Evolutionary conservation across 2,329 filamentous ascomycete genomes (phyloP), one percentile per base, ranked within the genome.

Genomic region (Phoma herbarum): DNA sequence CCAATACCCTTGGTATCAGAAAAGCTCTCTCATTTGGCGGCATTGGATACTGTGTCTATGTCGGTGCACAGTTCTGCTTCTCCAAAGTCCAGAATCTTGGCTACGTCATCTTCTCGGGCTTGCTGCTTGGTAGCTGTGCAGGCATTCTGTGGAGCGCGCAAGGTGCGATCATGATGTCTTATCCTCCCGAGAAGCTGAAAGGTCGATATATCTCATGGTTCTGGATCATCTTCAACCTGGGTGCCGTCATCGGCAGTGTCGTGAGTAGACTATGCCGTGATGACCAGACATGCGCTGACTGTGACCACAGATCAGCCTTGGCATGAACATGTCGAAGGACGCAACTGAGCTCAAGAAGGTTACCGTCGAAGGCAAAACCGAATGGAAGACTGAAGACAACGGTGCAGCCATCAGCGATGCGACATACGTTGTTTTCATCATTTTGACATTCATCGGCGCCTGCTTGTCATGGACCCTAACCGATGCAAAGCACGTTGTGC

Each of bases 121-220:
- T 43, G 14, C 41, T 43, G 3, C 41, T 43, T 26, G 41, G 41
- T 26, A 43, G 41, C 23, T 43, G 41, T 26, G 41, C 41, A n/a
- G 41, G 41, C 16, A 43, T 43, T 3, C 16, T 43, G 22, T 43
- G 41, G 41, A 43, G 41, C 8, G 41, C 41, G 10, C 41, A 43
- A 43, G 41, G 41, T n/a, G 41, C 41, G 14, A 43, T 43, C 23
- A 43, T 43, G 41, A 43, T 43, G 41, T 43, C 41, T 4, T 43
- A 43, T 26, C 41, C 41, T 43, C 41, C 41, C 3, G 41, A 43
- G 22, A 43, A 26, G 22, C 22, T 43, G 2, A 43, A 43, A 26
- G 41, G 41, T 43, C 41, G 41, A 43, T 43, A 43, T 12, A 43
- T 43, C 41, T 43, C 41, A 14, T 43, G 22, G 12, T 43, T 43